Percentiles rank a stretch among this genome's conserved stretches.
These are phyloP conservation scores for Kalmusia sp. DNA, from an alignment of 2,329 filamentous ascomycete genomes.

Conservation along the genomic window DNA sequence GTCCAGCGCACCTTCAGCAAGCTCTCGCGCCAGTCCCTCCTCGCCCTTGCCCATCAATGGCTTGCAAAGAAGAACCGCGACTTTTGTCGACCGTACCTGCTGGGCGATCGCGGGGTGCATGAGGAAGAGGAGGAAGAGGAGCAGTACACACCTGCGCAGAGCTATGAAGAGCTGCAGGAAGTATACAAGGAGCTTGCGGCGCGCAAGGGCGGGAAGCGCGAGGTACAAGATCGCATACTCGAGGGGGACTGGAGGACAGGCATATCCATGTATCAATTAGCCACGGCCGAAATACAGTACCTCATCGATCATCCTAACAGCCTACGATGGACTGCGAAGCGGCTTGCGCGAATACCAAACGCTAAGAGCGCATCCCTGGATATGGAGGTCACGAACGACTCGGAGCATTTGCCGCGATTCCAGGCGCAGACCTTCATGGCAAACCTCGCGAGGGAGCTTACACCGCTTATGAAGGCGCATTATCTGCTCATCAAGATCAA, in stretches of 20 bases:
- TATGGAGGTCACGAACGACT: slow-evolving; percentile 49
- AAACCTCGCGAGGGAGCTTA: slow-evolving; percentile 75
- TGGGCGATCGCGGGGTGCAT: slow-evolving; percentile 49
- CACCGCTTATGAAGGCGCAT: slow-evolving; percentile 83
- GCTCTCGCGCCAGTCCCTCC: slow-evolving; percentile 74
- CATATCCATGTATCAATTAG: slow-evolving; percentile 62
- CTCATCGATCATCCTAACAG: slow-evolving; percentile 60
- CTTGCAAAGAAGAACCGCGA: slow-evolving; percentile 70
- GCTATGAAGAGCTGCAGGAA: slow-evolving; percentile 70
- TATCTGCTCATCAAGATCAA: slow-evolving; percentile 79
- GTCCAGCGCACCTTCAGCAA: slow-evolving; percentile 72
- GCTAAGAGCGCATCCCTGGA: slow-evolving; percentile 31
- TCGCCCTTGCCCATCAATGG: slow-evolving; percentile 79
- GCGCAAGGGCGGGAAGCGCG: slow-evolving; percentile 59
- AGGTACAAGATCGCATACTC: slow-evolving; percentile 63
- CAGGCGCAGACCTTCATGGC: slow-evolving; percentile 82
- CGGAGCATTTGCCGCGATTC: slow-evolving; percentile 67
- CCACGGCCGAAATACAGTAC: slow-evolving; percentile 61
- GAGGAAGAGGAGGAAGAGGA: slow-evolving; percentile 66
- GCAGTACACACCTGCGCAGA: slow-evolving; percentile 72
- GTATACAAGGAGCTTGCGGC: slow-evolving; percentile 46
- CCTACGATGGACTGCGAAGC: slow-evolving; percentile 61
- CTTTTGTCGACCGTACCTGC: slow-evolving; percentile 66
- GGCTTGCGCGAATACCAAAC: slow-evolving; percentile 48
- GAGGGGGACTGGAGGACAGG: slow-evolving; percentile 65